These are phyloP conservation scores for Sarocladium kiliense DNA, from an alignment of 2,329 filamentous ascomycete genomes.

Conservation along the genomic window DNA sequence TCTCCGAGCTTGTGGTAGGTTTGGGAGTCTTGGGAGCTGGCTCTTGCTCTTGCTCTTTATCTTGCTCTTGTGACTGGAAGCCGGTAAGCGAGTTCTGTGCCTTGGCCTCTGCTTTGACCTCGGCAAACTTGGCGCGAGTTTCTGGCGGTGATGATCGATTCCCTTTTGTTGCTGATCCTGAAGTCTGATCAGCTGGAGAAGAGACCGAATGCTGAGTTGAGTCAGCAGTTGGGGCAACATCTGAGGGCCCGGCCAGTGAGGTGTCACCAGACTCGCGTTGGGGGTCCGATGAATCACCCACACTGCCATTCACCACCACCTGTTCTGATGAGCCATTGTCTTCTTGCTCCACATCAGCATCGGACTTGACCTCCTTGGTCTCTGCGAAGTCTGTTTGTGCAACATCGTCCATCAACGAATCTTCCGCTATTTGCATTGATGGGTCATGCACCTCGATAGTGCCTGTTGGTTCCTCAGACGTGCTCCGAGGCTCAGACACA, in stretches of 20 bases:
- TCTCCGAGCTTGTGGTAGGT: not conserved
- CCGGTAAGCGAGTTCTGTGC: not conserved
- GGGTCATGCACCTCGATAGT: conserved; percentile 1
- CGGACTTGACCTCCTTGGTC: not conserved
- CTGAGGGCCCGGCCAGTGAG: not conserved
- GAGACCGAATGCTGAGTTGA: not conserved
- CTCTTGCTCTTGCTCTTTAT: not conserved
- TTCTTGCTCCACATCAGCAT: not conserved
- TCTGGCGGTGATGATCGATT: conserved; percentile 1
- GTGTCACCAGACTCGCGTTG: not conserved
- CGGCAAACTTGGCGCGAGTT: not conserved
- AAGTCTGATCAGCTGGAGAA: not conserved
- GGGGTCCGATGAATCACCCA: not conserved
- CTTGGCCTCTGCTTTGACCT: conserved; percentile 4
- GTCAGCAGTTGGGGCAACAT: not conserved
- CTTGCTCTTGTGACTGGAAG: not conserved
- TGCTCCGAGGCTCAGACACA: conserved; percentile 3
- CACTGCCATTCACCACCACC: not conserved
- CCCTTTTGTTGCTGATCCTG: not conserved
- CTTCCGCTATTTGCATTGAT: not conserved
- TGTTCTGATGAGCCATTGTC: not conserved
- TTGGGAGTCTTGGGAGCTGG: not conserved
- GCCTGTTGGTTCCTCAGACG: conserved; percentile 3
- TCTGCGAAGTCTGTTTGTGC: not conserved
- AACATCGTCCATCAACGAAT: not conserved